Conservation (phyloP, 768 basidiomycete genomes). For the Termitomyces sp. region DNA sequence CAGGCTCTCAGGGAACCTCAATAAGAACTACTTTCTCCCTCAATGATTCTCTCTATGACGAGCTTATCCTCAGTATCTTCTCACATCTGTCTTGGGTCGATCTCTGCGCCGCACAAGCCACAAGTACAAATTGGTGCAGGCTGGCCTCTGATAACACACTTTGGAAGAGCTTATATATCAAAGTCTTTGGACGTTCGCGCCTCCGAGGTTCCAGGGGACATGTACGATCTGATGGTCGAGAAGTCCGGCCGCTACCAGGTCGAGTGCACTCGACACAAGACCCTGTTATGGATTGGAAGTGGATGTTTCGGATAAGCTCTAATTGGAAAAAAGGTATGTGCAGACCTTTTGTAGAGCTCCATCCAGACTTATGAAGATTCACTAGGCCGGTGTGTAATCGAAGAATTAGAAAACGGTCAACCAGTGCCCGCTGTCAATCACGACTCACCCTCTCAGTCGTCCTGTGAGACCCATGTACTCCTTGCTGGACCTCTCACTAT, state of each 20-base stretch:
- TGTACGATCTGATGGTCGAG: conserved; percentile 52
- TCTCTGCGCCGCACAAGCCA: conserved; percentile 61
- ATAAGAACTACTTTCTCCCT: conserved; percentile 34
- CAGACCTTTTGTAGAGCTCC: conserved; percentile 1
- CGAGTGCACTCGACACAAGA: conserved; percentile 37
- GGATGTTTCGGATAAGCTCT: conserved; percentile 82
- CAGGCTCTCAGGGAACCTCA: neutral
- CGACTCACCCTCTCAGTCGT: conserved; percentile 6
- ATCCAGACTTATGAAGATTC: neutral
- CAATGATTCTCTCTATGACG: conserved; percentile 65
- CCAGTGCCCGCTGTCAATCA: neutral
- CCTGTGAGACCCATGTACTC: conserved; percentile 40
- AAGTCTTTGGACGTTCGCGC: conserved; percentile 62
- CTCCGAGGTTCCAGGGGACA: conserved; percentile 69
- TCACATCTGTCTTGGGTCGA: conserved; percentile 65
- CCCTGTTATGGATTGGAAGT: conserved; percentile 68
- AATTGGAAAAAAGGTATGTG: conserved; percentile 76
- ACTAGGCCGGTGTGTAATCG: conserved; percentile 65
- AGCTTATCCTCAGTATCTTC: conserved; percentile 72
- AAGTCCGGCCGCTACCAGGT: conserved; percentile 57
- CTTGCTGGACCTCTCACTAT: conserved; percentile 61
- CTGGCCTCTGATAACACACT: conserved; percentile 69
- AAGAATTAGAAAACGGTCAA: conserved; percentile 26
- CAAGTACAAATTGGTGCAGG: conserved; percentile 64
- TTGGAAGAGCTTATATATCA: conserved; percentile 67